Percentiles rank a stretch among this genome's conserved stretches.
Evolutionary conservation across 2,329 filamentous ascomycete genomes (phyloP).

Genomic region (Colletotrichum musicola): DNA sequence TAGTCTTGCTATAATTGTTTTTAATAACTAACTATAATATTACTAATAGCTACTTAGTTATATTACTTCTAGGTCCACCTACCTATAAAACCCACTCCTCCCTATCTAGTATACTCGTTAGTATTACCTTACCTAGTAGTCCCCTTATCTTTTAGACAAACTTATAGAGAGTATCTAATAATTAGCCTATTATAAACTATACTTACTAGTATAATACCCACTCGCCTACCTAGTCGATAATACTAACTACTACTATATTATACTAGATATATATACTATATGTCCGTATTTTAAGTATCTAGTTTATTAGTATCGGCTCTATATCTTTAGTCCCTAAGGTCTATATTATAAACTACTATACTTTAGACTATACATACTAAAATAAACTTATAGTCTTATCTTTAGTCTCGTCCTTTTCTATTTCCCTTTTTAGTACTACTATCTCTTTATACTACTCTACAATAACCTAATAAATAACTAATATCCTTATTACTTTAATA

Average conservation of each 20-base stretch:
- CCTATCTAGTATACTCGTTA: not conserved
- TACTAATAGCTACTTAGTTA: not conserved
- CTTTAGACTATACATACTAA: conserved; percentile 12
- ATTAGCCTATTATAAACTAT: not conserved
- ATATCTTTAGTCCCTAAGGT: not conserved
- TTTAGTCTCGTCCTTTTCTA: not conserved
- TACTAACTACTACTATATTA: conserved; percentile 10
- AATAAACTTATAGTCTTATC: conserved; percentile 28
- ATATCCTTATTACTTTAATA: conserved; percentile 36
- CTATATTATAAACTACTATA: conserved; percentile 38
- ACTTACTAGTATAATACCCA: not conserved
- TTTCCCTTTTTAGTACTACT: not conserved
- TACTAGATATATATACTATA: conserved; percentile 38
- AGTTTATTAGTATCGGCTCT: conserved; percentile 38
- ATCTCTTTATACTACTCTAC: not conserved
- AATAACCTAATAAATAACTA: conserved; percentile 31
- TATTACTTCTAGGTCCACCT: not conserved
- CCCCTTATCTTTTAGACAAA: conserved; percentile 1
- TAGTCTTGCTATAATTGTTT: conserved; percentile 25
- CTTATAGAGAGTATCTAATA: conserved; percentile 1
- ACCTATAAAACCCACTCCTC: too few relatives aligned
- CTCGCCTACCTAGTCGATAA: not conserved
- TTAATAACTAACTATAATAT: conserved; percentile 4
- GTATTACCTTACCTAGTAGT: conserved; percentile 18
- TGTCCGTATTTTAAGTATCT: conserved; percentile 30